phyloP scores from a whole-genome alignment of 495 filamentous ascomycete species.

The Penicillium nucicola region DNA sequence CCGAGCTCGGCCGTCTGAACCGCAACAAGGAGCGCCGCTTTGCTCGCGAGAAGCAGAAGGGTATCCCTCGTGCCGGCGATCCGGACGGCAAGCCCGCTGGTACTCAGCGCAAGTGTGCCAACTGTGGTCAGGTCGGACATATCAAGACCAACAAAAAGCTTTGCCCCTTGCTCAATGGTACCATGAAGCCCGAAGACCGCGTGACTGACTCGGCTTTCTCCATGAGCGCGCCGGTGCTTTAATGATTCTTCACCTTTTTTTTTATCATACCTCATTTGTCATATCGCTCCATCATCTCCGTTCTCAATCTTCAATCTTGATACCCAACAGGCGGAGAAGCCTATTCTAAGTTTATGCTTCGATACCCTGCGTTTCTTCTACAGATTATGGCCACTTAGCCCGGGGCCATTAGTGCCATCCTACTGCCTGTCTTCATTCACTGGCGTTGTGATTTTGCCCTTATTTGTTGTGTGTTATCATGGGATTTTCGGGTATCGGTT shows the following conservation, averaged over 20 bases:
- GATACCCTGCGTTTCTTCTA: slow-evolving; percentile 2
- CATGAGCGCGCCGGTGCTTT: slow-evolving; percentile 45
- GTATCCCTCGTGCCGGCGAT: slow-evolving; percentile 43
- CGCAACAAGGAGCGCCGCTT: slow-evolving; percentile 89
- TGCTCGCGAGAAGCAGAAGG: slow-evolving; percentile 88
- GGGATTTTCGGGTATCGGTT: neutral
- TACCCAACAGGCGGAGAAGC: slow-evolving; percentile 1
- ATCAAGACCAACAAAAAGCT: slow-evolving; percentile 99
- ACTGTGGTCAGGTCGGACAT: slow-evolving; percentile 91
- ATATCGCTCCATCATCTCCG: neutral
- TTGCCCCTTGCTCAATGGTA: slow-evolving; percentile 88
- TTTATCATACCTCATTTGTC: neutral
- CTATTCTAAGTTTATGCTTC: neutral
- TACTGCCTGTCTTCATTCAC: neutral
- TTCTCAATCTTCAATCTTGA: slow-evolving; percentile 7
- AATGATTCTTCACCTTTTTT: slow-evolving; percentile 3
- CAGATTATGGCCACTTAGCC: neutral
- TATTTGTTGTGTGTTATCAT: neutral
- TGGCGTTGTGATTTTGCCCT: neutral
- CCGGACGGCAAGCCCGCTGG: slow-evolving; percentile 51
- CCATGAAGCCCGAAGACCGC: slow-evolving; percentile 67
- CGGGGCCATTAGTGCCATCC: neutral
- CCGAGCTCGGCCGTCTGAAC: slow-evolving; percentile 76
- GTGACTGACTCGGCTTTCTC: slow-evolving; percentile 51
- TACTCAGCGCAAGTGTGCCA: slow-evolving; percentile 93